phyloP scores from a whole-genome alignment of 2,329 filamentous ascomycete species.

The Rhinocladiella mackenziei region DNA sequence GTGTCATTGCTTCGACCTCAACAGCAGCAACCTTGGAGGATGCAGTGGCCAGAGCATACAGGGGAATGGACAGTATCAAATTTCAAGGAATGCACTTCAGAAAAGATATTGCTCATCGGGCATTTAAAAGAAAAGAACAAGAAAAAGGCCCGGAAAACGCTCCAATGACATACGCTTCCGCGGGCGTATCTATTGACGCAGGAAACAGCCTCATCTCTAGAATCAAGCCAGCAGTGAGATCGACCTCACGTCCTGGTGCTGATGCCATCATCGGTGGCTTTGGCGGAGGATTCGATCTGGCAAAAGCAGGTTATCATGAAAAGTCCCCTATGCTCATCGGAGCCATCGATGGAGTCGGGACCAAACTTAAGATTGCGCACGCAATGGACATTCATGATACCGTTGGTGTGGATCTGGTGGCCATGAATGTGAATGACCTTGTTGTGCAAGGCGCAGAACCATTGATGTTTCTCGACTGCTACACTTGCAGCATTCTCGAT shows the following conservation, averaged over 20 bases:
- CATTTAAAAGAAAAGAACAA: slow-evolving; percentile 35
- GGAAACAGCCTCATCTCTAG: slow-evolving; percentile 88
- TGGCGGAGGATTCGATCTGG: slow-evolving; percentile 78
- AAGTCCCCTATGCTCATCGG: slow-evolving; percentile 79
- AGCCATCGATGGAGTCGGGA: slow-evolving; percentile 93
- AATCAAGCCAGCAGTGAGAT: slow-evolving; percentile 85
- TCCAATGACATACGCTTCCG: slow-evolving; percentile 79
- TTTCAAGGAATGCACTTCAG: slow-evolving; percentile 90
- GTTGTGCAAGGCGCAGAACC: slow-evolving; percentile 94
- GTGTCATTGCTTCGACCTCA: slow-evolving; percentile 90
- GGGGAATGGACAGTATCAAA: slow-evolving; percentile 70
- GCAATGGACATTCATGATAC: slow-evolving; percentile 85
- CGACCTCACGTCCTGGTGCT: slow-evolving; percentile 78
- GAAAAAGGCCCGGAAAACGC: slow-evolving; percentile 12
- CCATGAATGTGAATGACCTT: slow-evolving; percentile 98
- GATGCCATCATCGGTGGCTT: slow-evolving; percentile 95
- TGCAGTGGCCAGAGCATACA: slow-evolving; percentile 84
- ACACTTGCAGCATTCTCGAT: slow-evolving; percentile 84
- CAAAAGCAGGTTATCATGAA: slow-evolving; percentile 70
- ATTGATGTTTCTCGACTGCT: slow-evolving; percentile 96
- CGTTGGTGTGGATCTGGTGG: slow-evolving; percentile 92
- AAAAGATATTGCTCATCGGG: slow-evolving; percentile 82
- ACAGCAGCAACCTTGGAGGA: slow-evolving; percentile 70
- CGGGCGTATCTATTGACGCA: slow-evolving; percentile 89
- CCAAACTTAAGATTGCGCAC: slow-evolving; percentile 94